Base-by-base conservation (phyloP, 768 basidiomycete species). In the Daedaleopsis nitida region DNA sequence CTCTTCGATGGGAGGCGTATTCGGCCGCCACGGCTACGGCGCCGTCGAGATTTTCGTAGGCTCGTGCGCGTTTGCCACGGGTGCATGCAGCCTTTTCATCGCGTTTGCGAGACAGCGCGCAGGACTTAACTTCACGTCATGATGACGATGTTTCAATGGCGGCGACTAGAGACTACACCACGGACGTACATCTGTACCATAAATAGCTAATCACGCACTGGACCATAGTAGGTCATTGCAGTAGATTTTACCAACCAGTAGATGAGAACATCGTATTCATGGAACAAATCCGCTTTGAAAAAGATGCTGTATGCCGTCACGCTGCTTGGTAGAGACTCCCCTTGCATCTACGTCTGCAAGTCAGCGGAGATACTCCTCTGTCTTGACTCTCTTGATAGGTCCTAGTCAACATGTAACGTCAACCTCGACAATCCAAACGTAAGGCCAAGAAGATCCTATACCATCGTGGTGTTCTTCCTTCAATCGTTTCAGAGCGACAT, bases 41-140 rank as follows among this genome's bases (percentile, higher is more conserved):
- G 52, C 59, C 1, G 63, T 69, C 35, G 68, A 69, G 47, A 55
- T 69, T 10, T 69, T 69, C 53, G 68, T 69, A 0, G 68, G 68
- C 19, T 52, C 61, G 17, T 67, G 66, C 47, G 66, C 66, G 23
- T 53, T 65, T 6, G 66, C 65, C 17, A 67, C 66, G 1, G 62
- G 65, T 34, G 54, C 64, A 1, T 51, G 57, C 5, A 68, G 67
- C 55, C 21, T 66, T 17, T 42, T 66, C 5, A 60, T 68, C 5
- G 67, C 65, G 16, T 47, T 42, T 1, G 55, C 64, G 39, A 65
- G 64, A 47, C 57, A 51, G 38, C 50, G 60, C 9, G 55, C 60
- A 5, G 42, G 55, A 17, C 23, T 48, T 13, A 24, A 49, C 23
- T 49, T 24, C 23, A 24, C 47, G 2, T 49, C 19, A 2, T 50